These are phyloP conservation scores for Silybum marianum DNA, from an alignment of 129 eudicot genomes.

Conservation along the genomic window DNA sequence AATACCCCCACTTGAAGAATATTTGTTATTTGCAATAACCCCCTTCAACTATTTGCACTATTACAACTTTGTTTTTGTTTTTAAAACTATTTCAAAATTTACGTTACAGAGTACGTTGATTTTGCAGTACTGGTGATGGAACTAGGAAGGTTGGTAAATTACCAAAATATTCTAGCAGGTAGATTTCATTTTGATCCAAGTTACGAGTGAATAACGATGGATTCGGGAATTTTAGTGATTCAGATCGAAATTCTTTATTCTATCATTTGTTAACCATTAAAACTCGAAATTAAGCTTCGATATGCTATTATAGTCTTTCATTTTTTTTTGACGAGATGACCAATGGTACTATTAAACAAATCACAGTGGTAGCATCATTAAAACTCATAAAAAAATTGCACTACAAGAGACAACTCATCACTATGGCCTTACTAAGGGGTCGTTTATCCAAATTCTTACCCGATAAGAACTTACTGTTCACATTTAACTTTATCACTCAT, in stretches of 20 bases:
- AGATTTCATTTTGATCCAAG: neutral
- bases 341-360: neutral
- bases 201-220: neutral
- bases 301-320: neutral
- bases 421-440: too few species aligned
- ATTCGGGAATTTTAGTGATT: neutral
- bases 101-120: neutral
- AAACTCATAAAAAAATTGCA: too few species aligned
- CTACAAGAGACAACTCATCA: too few species aligned
- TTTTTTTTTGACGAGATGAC: neutral
- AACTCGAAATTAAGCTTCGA: neutral
- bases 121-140: neutral
- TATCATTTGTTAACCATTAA: neutral
- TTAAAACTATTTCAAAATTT: neutral
- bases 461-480: too few species aligned
- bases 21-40: conserved; percentile 15
- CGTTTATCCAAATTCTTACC: too few species aligned
- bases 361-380: neutral
- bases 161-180: neutral
- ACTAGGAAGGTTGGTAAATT: neutral
- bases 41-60: neutral
- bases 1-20: conserved; percentile 15
- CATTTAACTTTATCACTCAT: too few species aligned
- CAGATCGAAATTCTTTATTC: neutral
- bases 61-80: neutral